These are phyloP conservation scores for Globisporangium uncinulatum DNA, from an alignment of 352 stramenopile genomes.

Conservation along the genomic window DNA sequence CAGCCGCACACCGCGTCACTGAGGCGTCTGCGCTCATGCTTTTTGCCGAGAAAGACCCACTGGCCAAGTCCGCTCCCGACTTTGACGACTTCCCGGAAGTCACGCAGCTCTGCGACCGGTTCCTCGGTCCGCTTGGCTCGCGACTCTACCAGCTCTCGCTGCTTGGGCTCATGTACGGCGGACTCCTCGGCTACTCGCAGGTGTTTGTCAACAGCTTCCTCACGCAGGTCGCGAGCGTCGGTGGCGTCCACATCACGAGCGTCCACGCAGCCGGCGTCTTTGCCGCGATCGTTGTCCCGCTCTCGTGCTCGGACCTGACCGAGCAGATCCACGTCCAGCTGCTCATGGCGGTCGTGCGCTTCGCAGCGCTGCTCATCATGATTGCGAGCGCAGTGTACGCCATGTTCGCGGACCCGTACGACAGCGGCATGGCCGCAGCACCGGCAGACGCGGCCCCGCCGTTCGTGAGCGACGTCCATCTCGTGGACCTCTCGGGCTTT, in stretches of 20 bases:
- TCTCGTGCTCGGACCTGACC: conserved; percentile 83
- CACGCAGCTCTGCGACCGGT: conserved; percentile 71
- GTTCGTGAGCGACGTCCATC: conserved; percentile 57
- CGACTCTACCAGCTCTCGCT: conserved; percentile 82
- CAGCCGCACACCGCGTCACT: conserved; percentile 20
- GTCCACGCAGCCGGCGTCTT: conserved; percentile 69
- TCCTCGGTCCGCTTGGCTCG: conserved; percentile 55
- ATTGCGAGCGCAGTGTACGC: conserved; percentile 75
- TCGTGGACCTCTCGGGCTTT: conserved; percentile 74
- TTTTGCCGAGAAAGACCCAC: conserved; percentile 9
- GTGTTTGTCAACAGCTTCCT: conserved; percentile 87
- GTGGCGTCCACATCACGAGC: conserved; percentile 41
- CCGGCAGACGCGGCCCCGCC: conserved; percentile 2
- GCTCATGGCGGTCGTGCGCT: conserved; percentile 83
- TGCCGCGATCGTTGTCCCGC: conserved; percentile 78
- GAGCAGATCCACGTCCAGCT: conserved; percentile 89
- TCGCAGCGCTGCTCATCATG: conserved; percentile 86
- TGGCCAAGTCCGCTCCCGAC: conserved; percentile 13
- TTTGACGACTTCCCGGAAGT: conserved; percentile 68
- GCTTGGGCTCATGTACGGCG: conserved; percentile 87
- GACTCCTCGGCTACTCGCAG: conserved; percentile 86
- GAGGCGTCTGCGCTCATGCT: conserved; percentile 26
- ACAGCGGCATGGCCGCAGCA: conserved; percentile 28
- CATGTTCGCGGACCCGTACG: conserved; percentile 60
- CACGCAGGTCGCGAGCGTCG: conserved; percentile 58